Evolutionary conservation across 345 rosid species (phyloP).

Genomic region (Moricandia moricandioides): DNA sequence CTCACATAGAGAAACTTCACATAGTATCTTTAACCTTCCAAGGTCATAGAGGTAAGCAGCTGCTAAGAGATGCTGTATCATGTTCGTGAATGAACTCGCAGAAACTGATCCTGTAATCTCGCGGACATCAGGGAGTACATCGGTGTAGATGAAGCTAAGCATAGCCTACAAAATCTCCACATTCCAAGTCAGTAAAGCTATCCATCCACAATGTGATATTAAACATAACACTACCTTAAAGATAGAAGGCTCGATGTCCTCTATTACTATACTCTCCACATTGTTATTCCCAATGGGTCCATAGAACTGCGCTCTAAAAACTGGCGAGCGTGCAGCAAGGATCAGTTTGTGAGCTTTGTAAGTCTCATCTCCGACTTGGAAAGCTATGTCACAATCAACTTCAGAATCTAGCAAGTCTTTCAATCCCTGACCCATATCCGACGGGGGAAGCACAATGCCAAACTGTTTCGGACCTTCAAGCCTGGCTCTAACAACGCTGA

Average conservation of each 20-base stretch:
- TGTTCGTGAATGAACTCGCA: slow-evolving; percentile 55
- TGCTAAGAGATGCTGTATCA: slow-evolving; percentile 92
- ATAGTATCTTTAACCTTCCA: slow-evolving; percentile 70
- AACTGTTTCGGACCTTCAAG: slow-evolving; percentile 67
- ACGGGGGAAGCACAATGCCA: slow-evolving; percentile 47
- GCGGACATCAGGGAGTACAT: slow-evolving; percentile 66
- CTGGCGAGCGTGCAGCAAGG: slow-evolving; percentile 92
- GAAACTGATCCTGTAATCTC: slow-evolving; percentile 69
- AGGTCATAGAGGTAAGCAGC: slow-evolving; percentile 83
- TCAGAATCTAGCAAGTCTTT: slow-evolving; percentile 71
- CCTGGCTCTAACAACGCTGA: slow-evolving; percentile 80
- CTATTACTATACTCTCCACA: slow-evolving; percentile 49
- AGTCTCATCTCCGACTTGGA: slow-evolving; percentile 73
- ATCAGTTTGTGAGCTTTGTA: slow-evolving; percentile 83
- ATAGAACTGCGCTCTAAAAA: slow-evolving; percentile 88
- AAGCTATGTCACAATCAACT: slow-evolving; percentile 68
- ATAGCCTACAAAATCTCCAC: slow-evolving; percentile 56
- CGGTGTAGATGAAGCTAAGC: slow-evolving; percentile 85
- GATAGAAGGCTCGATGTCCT: slow-evolving; percentile 79
- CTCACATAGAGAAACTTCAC: slow-evolving; percentile 81
- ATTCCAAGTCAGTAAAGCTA: slow-evolving; percentile 13
- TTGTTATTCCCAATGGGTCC: slow-evolving; percentile 79
- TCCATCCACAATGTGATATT: neutral
- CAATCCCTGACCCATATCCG: slow-evolving; percentile 73
- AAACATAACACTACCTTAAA: slow-evolving; percentile 63